Conservation (phyloP, 1,139 yeast genomes). For the Geotrichum histeridarum region DNA sequence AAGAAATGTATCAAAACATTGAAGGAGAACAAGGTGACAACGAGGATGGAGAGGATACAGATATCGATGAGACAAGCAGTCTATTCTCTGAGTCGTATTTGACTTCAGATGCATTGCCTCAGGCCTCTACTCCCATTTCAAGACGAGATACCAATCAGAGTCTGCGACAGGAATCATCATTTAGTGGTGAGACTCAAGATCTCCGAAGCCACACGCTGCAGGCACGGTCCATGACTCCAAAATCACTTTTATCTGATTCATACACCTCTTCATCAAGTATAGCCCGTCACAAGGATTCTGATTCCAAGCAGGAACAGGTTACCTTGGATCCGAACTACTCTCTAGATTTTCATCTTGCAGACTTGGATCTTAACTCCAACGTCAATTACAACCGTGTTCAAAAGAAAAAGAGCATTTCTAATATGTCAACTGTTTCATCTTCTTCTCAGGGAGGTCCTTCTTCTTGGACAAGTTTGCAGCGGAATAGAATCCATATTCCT, state of each 20-base stretch:
- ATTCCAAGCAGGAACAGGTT: neutral
- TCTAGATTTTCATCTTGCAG: slow-evolving; percentile 22
- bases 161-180: slow-evolving; percentile 1
- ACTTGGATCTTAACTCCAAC: slow-evolving; percentile 25
- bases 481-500: slow-evolving; percentile 18
- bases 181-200: slow-evolving; percentile 4
- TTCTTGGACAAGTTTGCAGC: slow-evolving; percentile 17
- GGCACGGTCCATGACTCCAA: slow-evolving; percentile 14
- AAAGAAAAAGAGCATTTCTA: slow-evolving; percentile 16
- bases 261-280: neutral
- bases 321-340: slow-evolving; percentile 9
- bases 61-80: slow-evolving; percentile 16
- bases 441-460: slow-evolving; percentile 9
- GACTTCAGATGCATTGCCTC: slow-evolving; percentile 23
- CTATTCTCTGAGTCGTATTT: slow-evolving; percentile 28
- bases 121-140: neutral
- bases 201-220: slow-evolving; percentile 2
- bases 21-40: slow-evolving; percentile 14
- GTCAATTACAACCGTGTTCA: slow-evolving; percentile 6
- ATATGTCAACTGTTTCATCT: slow-evolving; percentile 12
- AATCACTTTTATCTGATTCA: slow-evolving; percentile 15
- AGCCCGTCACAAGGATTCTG: neutral
- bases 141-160: neutral
- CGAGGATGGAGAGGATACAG: slow-evolving; percentile 22
- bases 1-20: slow-evolving; percentile 18